Conservation (phyloP, 768 basidiomycete species). For the Amanita pseudoporphyria region DNA sequence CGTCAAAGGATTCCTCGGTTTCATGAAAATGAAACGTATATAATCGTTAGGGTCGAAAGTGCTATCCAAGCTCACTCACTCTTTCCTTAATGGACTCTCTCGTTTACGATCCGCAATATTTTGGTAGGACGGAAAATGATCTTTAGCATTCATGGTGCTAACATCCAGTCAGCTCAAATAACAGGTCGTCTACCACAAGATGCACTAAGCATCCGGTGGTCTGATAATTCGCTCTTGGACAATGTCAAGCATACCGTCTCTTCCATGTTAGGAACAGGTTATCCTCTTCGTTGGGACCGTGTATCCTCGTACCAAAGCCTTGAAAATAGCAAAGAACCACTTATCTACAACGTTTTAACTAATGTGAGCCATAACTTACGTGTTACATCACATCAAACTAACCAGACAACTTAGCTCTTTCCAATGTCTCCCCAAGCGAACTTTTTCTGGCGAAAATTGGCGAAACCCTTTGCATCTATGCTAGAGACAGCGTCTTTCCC, state of each 20-base stretch:
- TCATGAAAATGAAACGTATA: background rate
- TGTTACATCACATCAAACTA: background rate
- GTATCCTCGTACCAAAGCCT: background rate
- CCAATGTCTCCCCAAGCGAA: background rate
- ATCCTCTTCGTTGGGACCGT: background rate
- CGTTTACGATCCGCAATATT: background rate
- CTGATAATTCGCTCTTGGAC: background rate
- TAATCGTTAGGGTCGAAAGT: background rate
- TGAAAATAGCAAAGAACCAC: background rate
- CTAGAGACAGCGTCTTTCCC: constrained; percentile 19
- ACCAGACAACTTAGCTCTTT: background rate
- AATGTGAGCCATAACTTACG: background rate
- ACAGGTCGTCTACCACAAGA: background rate
- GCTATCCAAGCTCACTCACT: background rate
- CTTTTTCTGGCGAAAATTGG: constrained; percentile 21
- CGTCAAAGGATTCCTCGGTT: background rate
- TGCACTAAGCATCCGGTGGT: background rate
- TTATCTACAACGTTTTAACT: background rate
- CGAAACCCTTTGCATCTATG: constrained; percentile 21
- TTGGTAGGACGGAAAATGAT: background rate
- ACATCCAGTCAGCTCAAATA: background rate
- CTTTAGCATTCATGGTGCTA: background rate
- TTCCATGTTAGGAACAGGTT: background rate
- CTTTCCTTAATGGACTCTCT: background rate
- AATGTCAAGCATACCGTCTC: background rate